Base-by-base conservation (phyloP, 352 stramenopile species). In the Globisporangium polare region DNA sequence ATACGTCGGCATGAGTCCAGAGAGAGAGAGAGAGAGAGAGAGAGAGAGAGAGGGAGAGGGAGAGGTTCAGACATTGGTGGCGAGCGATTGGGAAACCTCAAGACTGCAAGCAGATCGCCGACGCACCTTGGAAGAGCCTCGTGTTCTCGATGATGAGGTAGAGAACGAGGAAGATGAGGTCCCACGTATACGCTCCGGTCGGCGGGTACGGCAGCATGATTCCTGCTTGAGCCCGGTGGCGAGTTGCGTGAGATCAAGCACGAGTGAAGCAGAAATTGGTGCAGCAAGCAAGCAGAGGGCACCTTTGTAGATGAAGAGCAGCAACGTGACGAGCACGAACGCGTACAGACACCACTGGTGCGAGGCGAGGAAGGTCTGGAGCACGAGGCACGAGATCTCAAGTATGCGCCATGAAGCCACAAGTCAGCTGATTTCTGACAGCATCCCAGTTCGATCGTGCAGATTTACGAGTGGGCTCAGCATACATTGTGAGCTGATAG, bases 241-340 rank as follows among this genome's bases (percentile, higher is more conserved):
- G 67, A 37, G 35, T 43, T 18, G 10, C 62, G 35, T 29, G 5
- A 39, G 33, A 13, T 39, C 7, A 17, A 39, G 8, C 10, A 33
- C 31, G 13, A 15, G 31, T 6, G n/a, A 29, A 43, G 31, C 35
- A 56, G 8, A 22, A 46, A 20, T n/a, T 35, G 17, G 47, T 46
- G 27, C 55, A 22, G n/a, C n/a, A n/a, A n/a, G n/a, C n/a, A n/a
- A n/a, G n/a, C n/a, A 17, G 24, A 62, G 20, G 8, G 12, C 62
- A 75, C 79, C 67, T 78, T 95, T 95, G 74, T 95, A 95, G 35
- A 70, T 63, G 55, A 92, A 93, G 18, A 88, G 66, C 27, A 58
- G 70, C 17, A 81, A 51, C 5, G 78, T 77, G 24, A 79, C 27
- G 12, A 60, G n/a, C 20, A 88, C 63, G 59, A 91, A 95, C 43